Percentiles rank a stretch among this genome's conserved stretches.
phyloP scores from a whole-genome alignment of 2,329 filamentous ascomycete species.

The Hypoxylon sp. region DNA sequence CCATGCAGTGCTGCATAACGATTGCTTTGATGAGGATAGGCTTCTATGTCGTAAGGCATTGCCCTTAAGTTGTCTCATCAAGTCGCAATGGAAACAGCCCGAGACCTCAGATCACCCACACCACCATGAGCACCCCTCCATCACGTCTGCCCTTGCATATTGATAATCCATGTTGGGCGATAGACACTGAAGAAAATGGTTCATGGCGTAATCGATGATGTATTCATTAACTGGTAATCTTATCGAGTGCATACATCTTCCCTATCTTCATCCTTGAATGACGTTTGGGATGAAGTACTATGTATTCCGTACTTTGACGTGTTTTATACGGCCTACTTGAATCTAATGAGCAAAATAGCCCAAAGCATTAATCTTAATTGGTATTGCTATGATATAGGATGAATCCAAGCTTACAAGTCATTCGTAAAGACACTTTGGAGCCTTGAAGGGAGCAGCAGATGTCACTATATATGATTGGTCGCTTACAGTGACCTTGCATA shows the following conservation, averaged over 20 bases:
- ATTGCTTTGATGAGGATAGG: conserved; percentile 36
- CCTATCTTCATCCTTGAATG: background rate
- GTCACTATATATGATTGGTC: conserved; percentile 21
- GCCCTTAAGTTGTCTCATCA: conserved; percentile 34
- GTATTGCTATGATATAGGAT: conserved; percentile 8
- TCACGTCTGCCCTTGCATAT: conserved; percentile 40
- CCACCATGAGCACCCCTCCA: conserved; percentile 35
- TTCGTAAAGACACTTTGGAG: conserved; percentile 5
- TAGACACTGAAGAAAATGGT: conserved; percentile 37
- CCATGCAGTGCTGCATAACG: conserved; percentile 32
- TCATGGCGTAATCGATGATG: conserved; percentile 33
- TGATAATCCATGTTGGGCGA: conserved; percentile 39
- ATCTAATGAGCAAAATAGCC: background rate
- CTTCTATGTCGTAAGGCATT: conserved; percentile 30
- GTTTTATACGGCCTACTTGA: conserved; percentile 3
- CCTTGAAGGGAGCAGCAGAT: conserved; percentile 1
- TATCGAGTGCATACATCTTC: conserved; percentile 10
- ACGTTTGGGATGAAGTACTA: conserved; percentile 3
- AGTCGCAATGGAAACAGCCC: conserved; percentile 33
- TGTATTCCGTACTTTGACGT: too few relatives aligned
- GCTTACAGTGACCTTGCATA: conserved; percentile 22
- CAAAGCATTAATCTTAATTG: background rate
- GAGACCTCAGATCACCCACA: conserved; percentile 39
- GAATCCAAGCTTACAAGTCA: conserved; percentile 1
- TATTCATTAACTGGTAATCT: conserved; percentile 8